Base-by-base conservation (phyloP, 176 grass and related monocot genomes). In the Echinochloa phyllopogon region DNA sequence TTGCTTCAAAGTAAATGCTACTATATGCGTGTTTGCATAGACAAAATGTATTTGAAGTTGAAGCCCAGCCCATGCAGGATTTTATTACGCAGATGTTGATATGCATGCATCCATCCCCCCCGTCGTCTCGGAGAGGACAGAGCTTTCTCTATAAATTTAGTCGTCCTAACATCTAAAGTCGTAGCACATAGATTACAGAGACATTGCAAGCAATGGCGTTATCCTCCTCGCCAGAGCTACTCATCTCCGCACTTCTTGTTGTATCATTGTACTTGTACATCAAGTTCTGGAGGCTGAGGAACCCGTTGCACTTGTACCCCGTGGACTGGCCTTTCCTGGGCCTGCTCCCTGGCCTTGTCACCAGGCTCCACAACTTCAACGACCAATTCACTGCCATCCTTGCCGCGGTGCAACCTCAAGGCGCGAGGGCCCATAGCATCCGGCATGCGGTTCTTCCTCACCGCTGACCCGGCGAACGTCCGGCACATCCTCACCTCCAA, bases 401-500 rank as follows among this genome's bases (percentile, higher is more conserved):
- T 14, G 24, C 24, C 59, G 59, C 59, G 11, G 3, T 63, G 59
- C 4, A 63, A 63, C 59, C 10, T 66, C 33, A 66, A 66, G 64
- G 33, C 33, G 6, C 15, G 20, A 6, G 33, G 63, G 64, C 64
- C 64, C 18, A 16, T 62, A 4, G 24, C 33, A 17, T 16, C 13
- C 0, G 33, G 64, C 36, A 39, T 39, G 36, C 64, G 36, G 2
- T 66, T 66, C 36, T 39, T 66, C 64, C 0, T 66, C 29, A 66
- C 36, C 14, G 0, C 13, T 10, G 64, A 66, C 16, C 64, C 64
- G 33, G 0, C 2, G 10, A 66, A 66, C 8, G 36, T 66, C 33
- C 36, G 33, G 64, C 64, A 66, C 36, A 66, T 66, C 33, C 39
- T 40, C 64, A 66, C 64, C 36, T 39, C 64, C 36, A 66, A 66